Base-by-base conservation (phyloP, 768 basidiomycete species). In the Gloeophyllum trabeum region DNA sequence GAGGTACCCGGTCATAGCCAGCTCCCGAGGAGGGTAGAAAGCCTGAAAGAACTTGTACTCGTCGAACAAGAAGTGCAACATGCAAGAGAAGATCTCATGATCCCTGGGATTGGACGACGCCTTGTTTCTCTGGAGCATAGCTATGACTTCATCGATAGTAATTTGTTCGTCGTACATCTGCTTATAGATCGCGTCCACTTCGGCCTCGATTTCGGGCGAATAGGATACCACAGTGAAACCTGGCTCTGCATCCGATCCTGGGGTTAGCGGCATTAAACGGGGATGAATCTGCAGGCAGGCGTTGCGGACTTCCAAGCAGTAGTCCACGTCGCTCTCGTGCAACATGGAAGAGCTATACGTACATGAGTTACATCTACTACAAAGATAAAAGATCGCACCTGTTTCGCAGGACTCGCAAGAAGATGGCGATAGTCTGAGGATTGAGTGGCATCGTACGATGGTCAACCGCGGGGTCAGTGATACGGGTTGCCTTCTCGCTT, bases 11-110 rank as follows among this genome's bases (percentile, higher is more conserved):
- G 96, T 98, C 80, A 98, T 91, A 41, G 81, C 79, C 36, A 98
- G 73, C 64, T 98, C 92, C 49, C 92, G 85, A 28, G 86, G 71
- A 20, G 96, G 96, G 54, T 91, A 91, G 62, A 84, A 96, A 30
- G 86, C 84, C 57, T 94, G 90, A 77, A 98, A 96, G 71, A 97
- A 99, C 55, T 92, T 93, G 78, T 96, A 96, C 65, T 99, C 96
- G 76, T 98, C 96, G 63, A 99, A 97, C 35, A 99, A 76, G 70
- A 96, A 94, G 66, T 97, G 93, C 40, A 99, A 81, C 81, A 96
- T 96, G 76, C 92, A 97, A n/a, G 92, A 96, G 57, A 97, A 97
- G 47, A 96, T 78, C 63, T 98, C 91, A 58, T 94, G 90, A 51
- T 97, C 92, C 43, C 81, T 79, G 35, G 81, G 63, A 51, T 83